A percentile compares a stretch with the other conserved stretches of the same genome.
These are phyloP conservation scores for Camelina sativa DNA, from an alignment of 345 rosid species.

Conservation along the genomic window DNA sequence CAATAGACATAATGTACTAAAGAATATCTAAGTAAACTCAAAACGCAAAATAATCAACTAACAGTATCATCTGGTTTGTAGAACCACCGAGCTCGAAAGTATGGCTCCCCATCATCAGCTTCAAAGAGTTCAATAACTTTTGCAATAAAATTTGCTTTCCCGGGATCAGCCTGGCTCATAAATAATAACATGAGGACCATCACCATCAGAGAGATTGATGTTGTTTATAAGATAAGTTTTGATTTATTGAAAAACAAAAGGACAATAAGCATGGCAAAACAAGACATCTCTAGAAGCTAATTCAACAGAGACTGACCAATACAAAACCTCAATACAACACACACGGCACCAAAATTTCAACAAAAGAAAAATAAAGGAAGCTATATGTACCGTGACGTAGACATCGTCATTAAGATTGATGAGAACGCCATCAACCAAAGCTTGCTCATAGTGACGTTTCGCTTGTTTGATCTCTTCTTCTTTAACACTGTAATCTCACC, in stretches of 20 bases:
- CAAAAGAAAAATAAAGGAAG: not conserved
- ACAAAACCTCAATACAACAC: too few species aligned
- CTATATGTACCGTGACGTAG: not conserved
- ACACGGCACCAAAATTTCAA: not conserved
- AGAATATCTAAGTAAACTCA: not conserved
- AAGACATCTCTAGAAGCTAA: too few species aligned
- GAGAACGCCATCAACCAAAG: not conserved
- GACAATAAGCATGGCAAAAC: too few species aligned
- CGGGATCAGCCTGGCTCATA: slow-evolving; percentile 50
- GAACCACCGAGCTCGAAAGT: slow-evolving; percentile 49
- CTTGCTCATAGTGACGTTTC: not conserved
- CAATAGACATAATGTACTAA: not conserved
- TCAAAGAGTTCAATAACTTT: slow-evolving; percentile 50
- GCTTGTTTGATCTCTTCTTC: not conserved
- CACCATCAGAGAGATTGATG: too few species aligned
- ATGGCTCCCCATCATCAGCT: slow-evolving; percentile 27
- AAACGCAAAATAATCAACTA: slow-evolving; percentile 17
- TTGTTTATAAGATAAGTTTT: too few species aligned
- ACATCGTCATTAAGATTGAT: not conserved
- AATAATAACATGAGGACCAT: too few species aligned
- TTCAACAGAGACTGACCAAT: not conserved
- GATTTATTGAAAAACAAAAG: too few species aligned
- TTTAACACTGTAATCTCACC: not conserved
- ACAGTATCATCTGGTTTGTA: slow-evolving; percentile 53
- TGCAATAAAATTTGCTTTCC: slow-evolving; percentile 44